Base-by-base conservation (phyloP, 352 stramenopile genomes). In the Globisporangium mamillatum region DNA sequence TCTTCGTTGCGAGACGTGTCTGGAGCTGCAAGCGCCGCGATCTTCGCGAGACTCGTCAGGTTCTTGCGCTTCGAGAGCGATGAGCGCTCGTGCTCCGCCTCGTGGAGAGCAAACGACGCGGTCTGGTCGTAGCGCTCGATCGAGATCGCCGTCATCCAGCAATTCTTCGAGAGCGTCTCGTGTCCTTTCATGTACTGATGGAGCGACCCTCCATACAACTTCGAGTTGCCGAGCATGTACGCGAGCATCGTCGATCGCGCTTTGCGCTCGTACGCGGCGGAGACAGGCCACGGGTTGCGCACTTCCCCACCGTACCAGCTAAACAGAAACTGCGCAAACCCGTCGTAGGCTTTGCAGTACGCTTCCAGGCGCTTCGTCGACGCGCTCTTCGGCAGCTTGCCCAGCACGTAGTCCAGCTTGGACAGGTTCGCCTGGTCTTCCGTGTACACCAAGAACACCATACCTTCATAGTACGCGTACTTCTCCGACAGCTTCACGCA, bases 381-480 rank as follows among this genome's bases (percentile, higher is more conserved):
- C 8, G 61, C 58, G 22, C 74, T 89, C 68, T 89, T 88, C 0
- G 79, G 69, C 7, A 79, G 32, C 53, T 85, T 81, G 7, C 86
- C 83, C n/a, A 92, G 62, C 0, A 91, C 68, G 66, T 87, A 91
- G 68, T 94, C 86, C n/a, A 93, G 68, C 67, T 90, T 80, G 2
- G 63, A 58, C 20, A 92, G 34, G 32, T 89, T 88, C 44, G 75
- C 74, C 27, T 79, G 75, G 56, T 92, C 83, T 73, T 94, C 84
- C 10, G 77, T 74, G 29, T 82, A 88, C 12, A 79, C 70, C 14
- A 96, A 55, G 67, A 87, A 92, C 22, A 91, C 80, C 84, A 96
- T 94, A 38, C 82, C 85, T 78, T 96, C 86, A 48, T 86, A 93
- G 71, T 93, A 96, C n/a, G 66, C 56, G 63, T 92, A 90, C 65